Evolutionary conservation across 1,139 yeast species (phyloP).

Genomic region (Blastobotrys indianensis): DNA sequence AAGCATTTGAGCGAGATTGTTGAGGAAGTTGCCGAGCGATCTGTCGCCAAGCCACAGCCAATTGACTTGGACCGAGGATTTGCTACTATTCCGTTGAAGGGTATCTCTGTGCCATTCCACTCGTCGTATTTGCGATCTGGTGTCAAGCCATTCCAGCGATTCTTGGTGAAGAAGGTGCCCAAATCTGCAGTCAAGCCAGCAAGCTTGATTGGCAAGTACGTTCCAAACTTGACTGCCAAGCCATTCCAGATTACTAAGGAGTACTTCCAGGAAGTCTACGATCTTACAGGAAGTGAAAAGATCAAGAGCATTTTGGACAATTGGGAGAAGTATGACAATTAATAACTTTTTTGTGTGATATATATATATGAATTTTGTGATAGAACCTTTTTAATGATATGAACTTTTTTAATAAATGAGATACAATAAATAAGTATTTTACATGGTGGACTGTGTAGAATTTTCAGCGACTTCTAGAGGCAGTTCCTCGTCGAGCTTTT

Average conservation of each 20-base stretch:
- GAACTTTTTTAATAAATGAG: background rate
- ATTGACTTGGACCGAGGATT: conserved; percentile 96
- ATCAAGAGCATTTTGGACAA: conserved; percentile 84
- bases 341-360: background rate
- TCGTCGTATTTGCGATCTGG: conserved; percentile 96
- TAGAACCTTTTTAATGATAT: background rate
- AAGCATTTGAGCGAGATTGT: conserved; percentile 84
- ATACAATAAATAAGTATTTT: background rate
- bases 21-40: conserved; percentile 73
- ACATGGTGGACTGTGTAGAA: background rate
- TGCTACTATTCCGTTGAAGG: conserved; percentile 96
- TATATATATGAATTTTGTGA: background rate
- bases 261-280: conserved; percentile 92
- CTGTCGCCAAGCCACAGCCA: conserved; percentile 88
- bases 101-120: conserved; percentile 99
- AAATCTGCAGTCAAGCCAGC: conserved; percentile 93
- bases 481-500: background rate
- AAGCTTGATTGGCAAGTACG: conserved; percentile 86
- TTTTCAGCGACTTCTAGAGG: background rate
- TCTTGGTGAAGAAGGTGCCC: conserved; percentile 91
- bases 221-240: conserved; percentile 97
- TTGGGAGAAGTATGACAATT: conserved; percentile 74
- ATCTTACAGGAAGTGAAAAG: conserved; percentile 85
- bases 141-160: conserved; percentile 97
- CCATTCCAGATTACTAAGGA: conserved; percentile 95